Base-by-base conservation (phyloP, 345 rosid species). In the Hibiscus mutabilis region DNA sequence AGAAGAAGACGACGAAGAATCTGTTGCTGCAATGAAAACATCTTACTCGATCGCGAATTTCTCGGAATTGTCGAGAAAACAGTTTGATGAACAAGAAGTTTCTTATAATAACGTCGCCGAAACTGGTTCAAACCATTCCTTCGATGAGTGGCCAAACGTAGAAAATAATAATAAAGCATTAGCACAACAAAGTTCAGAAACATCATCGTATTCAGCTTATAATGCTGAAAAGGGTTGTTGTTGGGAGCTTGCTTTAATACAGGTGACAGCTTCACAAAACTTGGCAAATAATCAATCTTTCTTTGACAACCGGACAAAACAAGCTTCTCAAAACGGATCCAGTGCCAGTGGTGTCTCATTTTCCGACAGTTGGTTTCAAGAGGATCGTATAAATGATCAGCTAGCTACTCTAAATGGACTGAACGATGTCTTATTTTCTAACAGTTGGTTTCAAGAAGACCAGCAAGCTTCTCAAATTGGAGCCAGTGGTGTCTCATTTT, bases 181-280 rank as follows among this genome's bases (percentile, higher is more conserved):
- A 40, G 44, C 12, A 40, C 44, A 40, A 40, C 11, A 40, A 40
- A 40, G 12, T 8, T 1, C 21, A 2, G 44, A 40, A 40, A 40
- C 62, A 21, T 60, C 68, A n/a, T 56, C 7, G 24, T 77, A 74
- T 49, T 31, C 21, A 1, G 69, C 21, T 21, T n/a, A n/a, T n/a
- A 42, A 37, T 40, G 44, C 40, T 57, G 77, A 74, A 53, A 69
- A 66, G 59, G 78, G 40, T 35, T 35, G 40, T 37, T 49, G 79
- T 66, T 88, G 93, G 98, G 90, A 86, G 76, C 80, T 80, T 66
- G 91, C 73, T 69, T 52, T 89, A 60, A 80, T 72, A 56, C 87
- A 78, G 79, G 66, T 40, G 8, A 6, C 55, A 51, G 77, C 70
- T 52, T 52, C 60, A 5, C 49, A 74, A 24, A 64, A 72, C 72